Percentiles rank a stretch among this genome's conserved stretches.
phyloP scores from a whole-genome alignment of 331 rosid species.

The Rosa hybrid region DNA sequence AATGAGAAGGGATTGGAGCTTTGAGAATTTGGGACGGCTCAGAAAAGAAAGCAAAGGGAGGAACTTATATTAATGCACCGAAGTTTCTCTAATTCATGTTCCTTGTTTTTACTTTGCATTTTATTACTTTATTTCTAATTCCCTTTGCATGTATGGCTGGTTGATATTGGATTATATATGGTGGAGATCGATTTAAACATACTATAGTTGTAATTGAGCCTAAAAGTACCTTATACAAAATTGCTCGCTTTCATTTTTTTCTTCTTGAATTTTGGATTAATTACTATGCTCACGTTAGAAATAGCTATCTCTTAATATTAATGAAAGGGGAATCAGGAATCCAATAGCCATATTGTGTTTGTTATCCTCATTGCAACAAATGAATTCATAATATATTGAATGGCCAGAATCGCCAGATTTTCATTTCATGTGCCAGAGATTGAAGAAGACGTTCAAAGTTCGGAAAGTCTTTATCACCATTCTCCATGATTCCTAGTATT shows the following conservation, averaged over 20 bases:
- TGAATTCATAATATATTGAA: neutral
- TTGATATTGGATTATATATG: neutral
- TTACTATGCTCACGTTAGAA: neutral
- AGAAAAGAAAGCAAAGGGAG: constrained; percentile 11
- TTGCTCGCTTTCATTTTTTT: neutral
- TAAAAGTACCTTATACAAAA: neutral
- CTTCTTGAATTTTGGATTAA: neutral
- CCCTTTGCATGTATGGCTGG: neutral
- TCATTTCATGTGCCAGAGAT: no score
- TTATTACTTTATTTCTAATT: constrained; percentile 5
- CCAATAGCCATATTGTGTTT: neutral
- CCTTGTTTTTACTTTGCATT: neutral
- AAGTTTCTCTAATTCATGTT: neutral
- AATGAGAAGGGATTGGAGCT: constrained; percentile 93
- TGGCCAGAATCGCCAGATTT: no score
- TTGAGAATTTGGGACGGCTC: constrained; percentile 48
- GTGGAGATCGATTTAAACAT: neutral
- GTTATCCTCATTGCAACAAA: neutral
- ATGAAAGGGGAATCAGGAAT: no score
- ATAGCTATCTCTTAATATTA: neutral
- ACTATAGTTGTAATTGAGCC: neutral
- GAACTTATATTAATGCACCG: neutral
- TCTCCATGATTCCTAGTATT: neutral
- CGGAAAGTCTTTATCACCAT: neutral
- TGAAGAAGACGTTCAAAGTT: neutral